Evolutionary conservation across 2,329 filamentous ascomycete genomes (phyloP), one percentile per base, ranked within the genome.

Genomic region (Fusarium sp.): DNA sequence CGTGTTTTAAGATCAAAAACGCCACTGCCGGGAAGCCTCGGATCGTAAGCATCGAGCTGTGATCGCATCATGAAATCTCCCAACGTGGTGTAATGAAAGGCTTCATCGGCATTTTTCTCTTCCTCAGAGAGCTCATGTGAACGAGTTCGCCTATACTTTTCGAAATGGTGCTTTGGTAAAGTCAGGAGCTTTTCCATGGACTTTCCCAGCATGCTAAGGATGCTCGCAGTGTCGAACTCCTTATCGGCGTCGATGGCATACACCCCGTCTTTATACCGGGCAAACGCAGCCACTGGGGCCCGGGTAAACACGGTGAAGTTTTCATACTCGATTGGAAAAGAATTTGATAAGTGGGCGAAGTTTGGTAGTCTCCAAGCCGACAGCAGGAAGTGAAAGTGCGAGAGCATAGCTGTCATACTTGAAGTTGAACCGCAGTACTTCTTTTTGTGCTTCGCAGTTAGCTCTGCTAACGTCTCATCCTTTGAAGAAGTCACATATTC

Each of bases 221-320:
- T 88, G 71, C 93, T 98, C 32, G 92, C 91, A 10, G 83, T 87
- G 74, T 98, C 94, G 72, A 89, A 96, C 77, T 97, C 88, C 81
- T 98, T 99, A 80, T 99, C 96, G 1, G 94, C 93, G 78, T 99
- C 96, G 63, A 99, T 96, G 7, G 95, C 94, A 78, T 99, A 99
- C 1, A 90, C 87, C 2, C 94, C 95, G 75, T 97, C 88, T 70
- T 92, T 92, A 80, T 90, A 92, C 54, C 92, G 88, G 18, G 98
- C 82, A 75, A 98, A 97, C 46, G 94, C 89, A 13, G 94, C 92
- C 6, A 90, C 87, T 2, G 96, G 95, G 1, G 89, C 88, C 72
- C 90, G 88, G 62, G 89, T 88, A 41, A 98, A 86, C 12, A 82
- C 82, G 3, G 94, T 97, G 74, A 94, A 97, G 11, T 84, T 88